Evolutionary conservation across 2,329 filamentous ascomycete species (phyloP), one percentile per base, ranked within the genome.

Genomic region (Aspergillus latus): DNA sequence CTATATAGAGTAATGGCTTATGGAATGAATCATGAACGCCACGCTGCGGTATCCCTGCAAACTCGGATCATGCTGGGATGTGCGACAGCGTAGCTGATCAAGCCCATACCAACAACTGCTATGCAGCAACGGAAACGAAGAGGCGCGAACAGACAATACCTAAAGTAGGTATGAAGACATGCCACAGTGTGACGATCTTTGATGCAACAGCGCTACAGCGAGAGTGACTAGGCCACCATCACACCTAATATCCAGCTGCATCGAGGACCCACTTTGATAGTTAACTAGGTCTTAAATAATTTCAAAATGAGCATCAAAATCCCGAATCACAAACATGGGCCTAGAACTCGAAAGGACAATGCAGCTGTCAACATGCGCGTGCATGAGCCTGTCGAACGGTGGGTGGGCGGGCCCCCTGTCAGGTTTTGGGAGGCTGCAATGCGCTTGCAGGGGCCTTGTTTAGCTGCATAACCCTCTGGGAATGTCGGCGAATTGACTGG

Each of bases 381-480:
- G 68, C 57, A 63, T 66, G 56, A 60, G 54, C 54, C 44, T 53
- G 47, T 50, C 45, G 52, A 48, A 51, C 49, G 56, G 54, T 57
- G 51, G 57, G 54, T 59, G 51, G 54, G 57, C 56, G 49, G 55
- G 46, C 29, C 51, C 46, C 26, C 49, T 55, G 40, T 56, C 50
- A 43, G 36, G 50, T 56, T 55, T 54, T 56, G 50, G 47, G 40
- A 58, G 52, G 28, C 53, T 54, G 61, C 39, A 52, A 59, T 58
- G 45, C 39, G 50, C 37, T 46, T 42, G 51, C 63, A 61, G 57
- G 63, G 60, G 50, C 60, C 30, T 26, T 50, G 53, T 37, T 59
- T 71, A 70, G 68, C 59, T 68, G 68, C 70, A 72, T 68, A 64
- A 64, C 57, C 56, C 46, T 55, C 58, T 51, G 62, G 58, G 59